These are phyloP conservation scores for Solanum piurae DNA, from an alignment of 257 asterid species.

Conservation along the genomic window DNA sequence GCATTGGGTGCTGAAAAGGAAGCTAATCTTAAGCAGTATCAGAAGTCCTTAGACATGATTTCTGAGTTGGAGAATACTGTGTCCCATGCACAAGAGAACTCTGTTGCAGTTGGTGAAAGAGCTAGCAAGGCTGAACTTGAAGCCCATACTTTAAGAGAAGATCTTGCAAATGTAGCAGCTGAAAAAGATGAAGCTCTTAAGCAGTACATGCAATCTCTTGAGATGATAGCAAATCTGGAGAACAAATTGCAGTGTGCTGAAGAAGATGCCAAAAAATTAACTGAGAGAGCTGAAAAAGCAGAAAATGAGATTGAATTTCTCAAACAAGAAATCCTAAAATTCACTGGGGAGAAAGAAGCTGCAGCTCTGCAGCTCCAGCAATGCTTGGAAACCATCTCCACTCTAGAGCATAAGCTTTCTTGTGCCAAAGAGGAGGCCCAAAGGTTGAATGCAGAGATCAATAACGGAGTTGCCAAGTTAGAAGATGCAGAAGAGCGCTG, in stretches of 20 bases:
- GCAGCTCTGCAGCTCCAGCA: slow-evolving; percentile 48
- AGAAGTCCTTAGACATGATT: slow-evolving; percentile 49
- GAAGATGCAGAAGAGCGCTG: slow-evolving; percentile 75
- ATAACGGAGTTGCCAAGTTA: slow-evolving; percentile 46
- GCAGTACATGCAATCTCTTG: slow-evolving; percentile 61
- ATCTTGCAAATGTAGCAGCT: slow-evolving; percentile 32
- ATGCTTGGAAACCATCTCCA: slow-evolving; percentile 54
- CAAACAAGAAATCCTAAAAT: slow-evolving; percentile 40
- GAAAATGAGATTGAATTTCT: slow-evolving; percentile 67
- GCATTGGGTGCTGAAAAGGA: slow-evolving; percentile 65
- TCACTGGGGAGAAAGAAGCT: slow-evolving; percentile 63
- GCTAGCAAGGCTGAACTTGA: slow-evolving; percentile 45
- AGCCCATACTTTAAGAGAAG: slow-evolving; percentile 37
- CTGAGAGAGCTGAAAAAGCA: slow-evolving; percentile 68
- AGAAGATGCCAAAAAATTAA: slow-evolving; percentile 46
- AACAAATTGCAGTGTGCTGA: slow-evolving; percentile 49
- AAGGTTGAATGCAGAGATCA: slow-evolving; percentile 55
- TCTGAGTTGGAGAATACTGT: slow-evolving; percentile 45
- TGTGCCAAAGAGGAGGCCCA: slow-evolving; percentile 53
- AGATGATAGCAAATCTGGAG: slow-evolving; percentile 67
- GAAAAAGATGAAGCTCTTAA: slow-evolving; percentile 78
- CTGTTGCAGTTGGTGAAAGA: slow-evolving; percentile 35
- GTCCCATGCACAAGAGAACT: slow-evolving; percentile 30
- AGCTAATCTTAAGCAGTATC: slow-evolving; percentile 59
- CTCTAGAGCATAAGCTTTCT: slow-evolving; percentile 46